phyloP scores from a whole-genome alignment of 257 asterid species.

The Nicotiana tomentosiformis region DNA sequence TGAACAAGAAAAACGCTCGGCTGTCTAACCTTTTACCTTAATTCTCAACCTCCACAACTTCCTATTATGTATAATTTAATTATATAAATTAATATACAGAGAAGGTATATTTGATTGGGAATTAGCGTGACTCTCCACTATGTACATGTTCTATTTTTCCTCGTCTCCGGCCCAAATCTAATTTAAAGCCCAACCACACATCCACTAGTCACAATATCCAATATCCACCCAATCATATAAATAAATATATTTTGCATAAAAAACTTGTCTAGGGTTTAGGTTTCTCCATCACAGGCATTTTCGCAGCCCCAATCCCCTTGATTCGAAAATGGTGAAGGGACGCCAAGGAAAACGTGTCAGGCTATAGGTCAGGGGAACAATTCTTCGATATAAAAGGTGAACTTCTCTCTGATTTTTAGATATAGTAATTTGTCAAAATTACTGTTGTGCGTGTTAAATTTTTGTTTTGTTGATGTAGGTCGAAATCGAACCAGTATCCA shows the following conservation, averaged over 20 bases:
- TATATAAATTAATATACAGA: no score
- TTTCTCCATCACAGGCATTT: background rate
- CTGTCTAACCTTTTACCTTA: no score
- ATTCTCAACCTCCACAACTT: no score
- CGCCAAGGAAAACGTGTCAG: slow-evolving; percentile 61
- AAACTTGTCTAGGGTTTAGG: slow-evolving; percentile 15
- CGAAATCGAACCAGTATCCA: slow-evolving; percentile 72
- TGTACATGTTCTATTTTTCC: background rate
- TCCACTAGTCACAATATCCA: background rate
- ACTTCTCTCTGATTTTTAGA: no score
- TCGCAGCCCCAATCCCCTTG: background rate
- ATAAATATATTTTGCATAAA: background rate
- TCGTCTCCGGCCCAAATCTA: background rate
- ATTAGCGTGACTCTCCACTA: no score
- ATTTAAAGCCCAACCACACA: background rate
- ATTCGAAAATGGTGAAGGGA: slow-evolving; percentile 44
- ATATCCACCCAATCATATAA: slow-evolving; percentile 1
- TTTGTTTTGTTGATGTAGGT: slow-evolving; percentile 22
- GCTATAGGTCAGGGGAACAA: slow-evolving; percentile 57
- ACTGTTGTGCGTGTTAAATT: background rate
- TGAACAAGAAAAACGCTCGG: no score
- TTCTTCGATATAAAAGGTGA: slow-evolving; percentile 65
- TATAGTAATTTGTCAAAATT: no score
- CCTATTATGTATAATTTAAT: no score
- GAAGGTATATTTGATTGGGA: no score